Conservation (phyloP, 1,284 basidiomycete species). For the Entoloma clypeatum region DNA sequence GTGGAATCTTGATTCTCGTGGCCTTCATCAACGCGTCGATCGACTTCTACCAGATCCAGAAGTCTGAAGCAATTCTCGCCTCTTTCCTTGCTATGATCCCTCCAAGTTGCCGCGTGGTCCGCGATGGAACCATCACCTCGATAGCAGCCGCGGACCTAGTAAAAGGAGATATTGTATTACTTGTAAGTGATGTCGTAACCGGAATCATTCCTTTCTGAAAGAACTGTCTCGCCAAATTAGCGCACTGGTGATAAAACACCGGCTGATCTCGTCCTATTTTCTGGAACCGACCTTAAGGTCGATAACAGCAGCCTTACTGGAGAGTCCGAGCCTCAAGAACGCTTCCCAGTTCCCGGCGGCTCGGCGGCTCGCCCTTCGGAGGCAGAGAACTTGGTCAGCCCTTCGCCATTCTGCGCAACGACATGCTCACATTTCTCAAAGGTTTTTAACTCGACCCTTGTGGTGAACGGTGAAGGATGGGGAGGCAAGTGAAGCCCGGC, state of each 20-base stretch:
- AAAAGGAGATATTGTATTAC: conserved; percentile 63
- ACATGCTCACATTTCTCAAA: conserved; percentile 19
- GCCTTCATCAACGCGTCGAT: conserved; percentile 69
- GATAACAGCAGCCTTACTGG: conserved; percentile 70
- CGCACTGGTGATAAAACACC: conserved; percentile 68
- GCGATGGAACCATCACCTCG: conserved; percentile 52
- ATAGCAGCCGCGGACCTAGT: conserved; percentile 65
- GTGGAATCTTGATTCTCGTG: conserved; percentile 64
- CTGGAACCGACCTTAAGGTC: conserved; percentile 58
- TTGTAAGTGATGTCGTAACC: conserved; percentile 36
- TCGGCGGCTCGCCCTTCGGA: conserved; percentile 49
- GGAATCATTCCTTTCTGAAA: conserved; percentile 2
- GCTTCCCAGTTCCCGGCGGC: conserved; percentile 44
- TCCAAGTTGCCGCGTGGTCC: conserved; percentile 60
- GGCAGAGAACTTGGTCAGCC: conserved; percentile 57
- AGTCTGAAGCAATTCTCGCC: conserved; percentile 66
- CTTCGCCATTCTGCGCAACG: not conserved
- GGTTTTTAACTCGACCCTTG: conserved; percentile 65
- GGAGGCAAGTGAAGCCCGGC: conserved; percentile 40
- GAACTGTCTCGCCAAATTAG: conserved; percentile 30
- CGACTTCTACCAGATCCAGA: conserved; percentile 69
- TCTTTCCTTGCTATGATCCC: conserved; percentile 72
- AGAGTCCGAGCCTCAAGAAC: conserved; percentile 67
- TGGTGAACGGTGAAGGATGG: conserved; percentile 68
- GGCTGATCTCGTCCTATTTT: conserved; percentile 59